Evolutionary conservation across 129 eudicot species (phyloP), one percentile per base, ranked within the genome.

Genomic region (Scalesia atractyloides): DNA sequence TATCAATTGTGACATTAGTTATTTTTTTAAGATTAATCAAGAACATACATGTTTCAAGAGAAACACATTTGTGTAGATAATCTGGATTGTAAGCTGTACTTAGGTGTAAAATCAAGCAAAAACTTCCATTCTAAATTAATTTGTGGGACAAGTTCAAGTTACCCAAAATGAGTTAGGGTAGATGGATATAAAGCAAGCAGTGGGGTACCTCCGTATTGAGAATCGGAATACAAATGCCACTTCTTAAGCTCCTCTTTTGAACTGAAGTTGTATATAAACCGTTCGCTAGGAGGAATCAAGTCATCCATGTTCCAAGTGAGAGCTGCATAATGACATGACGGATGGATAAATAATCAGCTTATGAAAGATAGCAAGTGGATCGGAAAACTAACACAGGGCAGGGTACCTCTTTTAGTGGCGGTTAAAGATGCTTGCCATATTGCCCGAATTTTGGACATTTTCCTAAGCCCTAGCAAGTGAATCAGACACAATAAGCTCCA

Each of bases 151-250:
- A n/a, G n/a, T n/a, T n/a, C n/a, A n/a, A n/a, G n/a, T n/a, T n/a
- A n/a, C n/a, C n/a, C n/a, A n/a, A n/a, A n/a, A n/a, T n/a, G n/a
- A n/a, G n/a, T n/a, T n/a, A n/a, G n/a, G n/a, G n/a, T n/a, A n/a
- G n/a, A n/a, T 24, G 30, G 30, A 24, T 24, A 24, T 24, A 24
- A 24, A 24, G 30, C n/a, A n/a, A n/a, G 30, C 30, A 24, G 30
- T 24, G 30, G 30, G 36, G 20, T 57, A 90, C 97, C 98, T 90
- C 97, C 97, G 61, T 85, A 94, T 82, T 90, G 96, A 78, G 98
- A 94, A 77, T 94, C 98, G 59, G 98, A 90, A 77, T 94, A 94
- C 72, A 94, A 75, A 79, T 94, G 98, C 98, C 98, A 94, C 64
- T 73, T 83, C 50, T 90, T 90, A 47, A 94, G 82, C 79, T 90